phyloP scores from a whole-genome alignment of 139 green algal genomes.

The Parachlorella kessleri region DNA sequence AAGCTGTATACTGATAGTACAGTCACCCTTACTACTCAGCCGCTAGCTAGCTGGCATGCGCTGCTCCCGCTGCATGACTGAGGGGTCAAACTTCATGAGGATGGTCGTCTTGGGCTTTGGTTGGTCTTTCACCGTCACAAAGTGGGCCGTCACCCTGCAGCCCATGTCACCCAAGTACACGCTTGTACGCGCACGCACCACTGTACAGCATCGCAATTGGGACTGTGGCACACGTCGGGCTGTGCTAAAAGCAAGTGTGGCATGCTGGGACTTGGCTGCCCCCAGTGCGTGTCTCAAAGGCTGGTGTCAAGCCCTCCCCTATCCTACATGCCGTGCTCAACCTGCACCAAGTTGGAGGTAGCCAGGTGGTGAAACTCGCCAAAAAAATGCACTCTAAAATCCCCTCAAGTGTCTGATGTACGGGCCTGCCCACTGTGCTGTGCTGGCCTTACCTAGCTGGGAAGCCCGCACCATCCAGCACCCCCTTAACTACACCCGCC shows the following conservation, averaged over 20 bases:
- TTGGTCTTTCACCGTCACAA: conserved; percentile 56
- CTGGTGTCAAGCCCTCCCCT: not conserved
- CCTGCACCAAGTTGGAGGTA: not conserved
- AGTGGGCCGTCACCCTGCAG: conserved; percentile 87
- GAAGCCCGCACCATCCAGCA: conserved; percentile 91
- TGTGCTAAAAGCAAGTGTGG: too few species aligned
- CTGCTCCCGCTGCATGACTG: conserved; percentile 73
- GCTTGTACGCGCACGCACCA: too few species aligned
- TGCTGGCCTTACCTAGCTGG: conserved; percentile 75
- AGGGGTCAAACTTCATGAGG: conserved; percentile 87
- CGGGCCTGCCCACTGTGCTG: not conserved
- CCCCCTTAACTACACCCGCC: conserved; percentile 92
- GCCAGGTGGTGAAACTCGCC: not conserved
- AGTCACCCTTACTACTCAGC: too few species aligned
- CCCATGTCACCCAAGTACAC: too few species aligned
- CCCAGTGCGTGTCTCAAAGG: too few species aligned
- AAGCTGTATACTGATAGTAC: too few species aligned
- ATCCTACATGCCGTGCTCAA: not conserved
- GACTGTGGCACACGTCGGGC: too few species aligned
- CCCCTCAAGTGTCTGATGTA: not conserved
- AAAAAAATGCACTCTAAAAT: not conserved
- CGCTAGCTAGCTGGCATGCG: conserved; percentile 22
- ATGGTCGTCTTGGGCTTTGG: conserved; percentile 82
- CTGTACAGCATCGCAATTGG: too few species aligned
- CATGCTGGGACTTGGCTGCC: too few species aligned